A percentile compares a stretch with the other conserved stretches of the same genome.
Evolutionary conservation across 345 rosid species (phyloP).

Genomic region (Turnera subulata): DNA sequence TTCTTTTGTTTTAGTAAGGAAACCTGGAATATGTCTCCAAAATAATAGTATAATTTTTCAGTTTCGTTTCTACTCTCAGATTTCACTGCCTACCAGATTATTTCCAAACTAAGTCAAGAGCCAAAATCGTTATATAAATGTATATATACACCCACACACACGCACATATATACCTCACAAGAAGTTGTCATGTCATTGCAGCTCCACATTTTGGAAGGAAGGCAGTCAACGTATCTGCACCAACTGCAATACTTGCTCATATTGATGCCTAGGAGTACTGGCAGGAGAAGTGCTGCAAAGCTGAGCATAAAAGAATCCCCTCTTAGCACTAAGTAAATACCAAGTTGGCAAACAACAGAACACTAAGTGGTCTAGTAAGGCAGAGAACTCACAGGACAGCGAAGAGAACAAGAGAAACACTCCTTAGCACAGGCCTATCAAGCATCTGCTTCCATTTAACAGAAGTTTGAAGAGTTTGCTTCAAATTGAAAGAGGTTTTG

Average conservation of each 20-base stretch:
- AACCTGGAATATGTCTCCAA: no score
- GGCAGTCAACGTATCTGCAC: conserved; percentile 67
- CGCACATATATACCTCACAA: conserved; percentile 76
- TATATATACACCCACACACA: no score
- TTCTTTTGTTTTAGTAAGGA: no score
- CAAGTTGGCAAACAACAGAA: conserved; percentile 1
- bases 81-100: background rate
- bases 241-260: conserved; percentile 58
- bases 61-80: background rate
- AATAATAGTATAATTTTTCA: background rate
- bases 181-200: conserved; percentile 58
- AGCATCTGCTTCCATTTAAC: conserved; percentile 49
- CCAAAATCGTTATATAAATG: background rate
- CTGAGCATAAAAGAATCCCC: conserved; percentile 28
- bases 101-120: background rate
- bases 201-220: conserved; percentile 66
- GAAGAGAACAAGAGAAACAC: conserved; percentile 48
- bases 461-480: conserved; percentile 44
- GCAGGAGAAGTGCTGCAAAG: conserved; percentile 44
- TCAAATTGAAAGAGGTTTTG: conserved; percentile 43
- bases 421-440: conserved; percentile 67
- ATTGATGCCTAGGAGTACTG: conserved; percentile 44
- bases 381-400: conserved; percentile 49
- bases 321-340: conserved; percentile 3
- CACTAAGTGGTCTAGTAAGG: background rate